phyloP scores from a whole-genome alignment of 768 basidiomycete genomes.

The Chiua virens region DNA sequence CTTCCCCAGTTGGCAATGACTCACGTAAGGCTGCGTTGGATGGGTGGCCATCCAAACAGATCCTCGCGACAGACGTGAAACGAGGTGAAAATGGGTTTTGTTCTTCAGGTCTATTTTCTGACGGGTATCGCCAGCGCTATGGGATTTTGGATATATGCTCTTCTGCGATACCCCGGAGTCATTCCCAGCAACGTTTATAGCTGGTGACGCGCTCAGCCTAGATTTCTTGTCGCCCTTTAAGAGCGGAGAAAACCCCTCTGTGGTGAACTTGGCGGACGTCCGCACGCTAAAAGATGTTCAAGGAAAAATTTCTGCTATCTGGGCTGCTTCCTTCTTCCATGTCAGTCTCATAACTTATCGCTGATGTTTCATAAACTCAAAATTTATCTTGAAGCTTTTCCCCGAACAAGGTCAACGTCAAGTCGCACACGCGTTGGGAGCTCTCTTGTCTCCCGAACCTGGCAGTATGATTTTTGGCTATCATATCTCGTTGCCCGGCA shows the following conservation, averaged over 20 bases:
- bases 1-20: conserved; percentile 41
- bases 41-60: conserved; percentile 39
- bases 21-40: conserved; percentile 40
- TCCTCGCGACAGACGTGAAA: conserved; percentile 39
- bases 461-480: conserved; percentile 33
- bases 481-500: conserved; percentile 19
- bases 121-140: conserved; percentile 43
- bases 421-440: conserved; percentile 24
- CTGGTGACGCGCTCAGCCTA: conserved; percentile 54
- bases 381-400: conserved; percentile 31
- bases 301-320: conserved; percentile 49
- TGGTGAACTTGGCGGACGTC: conserved; percentile 31
- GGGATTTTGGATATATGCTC: conserved; percentile 61
- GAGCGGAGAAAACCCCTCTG: conserved; percentile 14
- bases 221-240: conserved; percentile 37
- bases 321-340: conserved; percentile 50
- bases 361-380: conserved; percentile 21
- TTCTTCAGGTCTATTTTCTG: neutral
- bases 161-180: conserved; percentile 52
- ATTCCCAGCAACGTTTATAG: conserved; percentile 55
- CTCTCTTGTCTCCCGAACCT: conserved; percentile 26
- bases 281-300: conserved; percentile 45
- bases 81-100: conserved; percentile 26
- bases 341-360: conserved; percentile 7
- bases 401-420: conserved; percentile 23